These are phyloP conservation scores for Paspalum vaginatum DNA, from an alignment of 176 grass and related monocot species.

Conservation along the genomic window DNA sequence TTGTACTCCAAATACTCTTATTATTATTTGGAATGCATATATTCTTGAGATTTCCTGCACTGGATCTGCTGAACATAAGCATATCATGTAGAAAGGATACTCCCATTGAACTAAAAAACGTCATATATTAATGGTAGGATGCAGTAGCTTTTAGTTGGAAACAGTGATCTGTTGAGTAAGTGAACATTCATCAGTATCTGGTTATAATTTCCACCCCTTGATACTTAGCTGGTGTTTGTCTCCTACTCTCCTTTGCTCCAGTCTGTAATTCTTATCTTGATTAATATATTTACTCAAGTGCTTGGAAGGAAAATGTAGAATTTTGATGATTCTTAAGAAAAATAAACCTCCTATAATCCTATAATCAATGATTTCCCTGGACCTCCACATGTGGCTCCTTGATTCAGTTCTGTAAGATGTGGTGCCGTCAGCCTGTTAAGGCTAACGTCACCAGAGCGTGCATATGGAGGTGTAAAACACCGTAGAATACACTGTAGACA, in stretches of 20 bases:
- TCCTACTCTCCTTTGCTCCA: conserved; percentile 5
- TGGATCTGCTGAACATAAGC: conserved; percentile 21
- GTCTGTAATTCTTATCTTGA: neutral
- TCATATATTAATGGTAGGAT: no score
- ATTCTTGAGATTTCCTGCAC: conserved; percentile 17
- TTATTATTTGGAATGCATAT: neutral
- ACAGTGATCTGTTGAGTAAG: neutral
- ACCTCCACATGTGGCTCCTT: no score
- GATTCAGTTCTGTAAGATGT: no score
- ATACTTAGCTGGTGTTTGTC: conserved; percentile 16
- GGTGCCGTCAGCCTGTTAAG: no score
- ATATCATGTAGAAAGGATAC: neutral
- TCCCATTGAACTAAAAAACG: no score
- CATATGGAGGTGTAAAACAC: no score
- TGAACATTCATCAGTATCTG: conserved; percentile 13
- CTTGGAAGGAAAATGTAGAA: conserved; percentile 9
- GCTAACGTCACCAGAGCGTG: no score
- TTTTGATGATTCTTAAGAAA: conserved; percentile 12
- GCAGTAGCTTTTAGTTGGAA: neutral
- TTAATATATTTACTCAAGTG: conserved; percentile 15
- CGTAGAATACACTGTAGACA: no score
- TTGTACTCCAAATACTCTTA: neutral
- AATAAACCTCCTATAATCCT: neutral
- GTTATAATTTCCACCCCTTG: neutral
- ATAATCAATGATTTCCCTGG: no score